Evolutionary conservation across 176 grass and related monocot species (phyloP).

Genomic region (Paspalum vaginatum): DNA sequence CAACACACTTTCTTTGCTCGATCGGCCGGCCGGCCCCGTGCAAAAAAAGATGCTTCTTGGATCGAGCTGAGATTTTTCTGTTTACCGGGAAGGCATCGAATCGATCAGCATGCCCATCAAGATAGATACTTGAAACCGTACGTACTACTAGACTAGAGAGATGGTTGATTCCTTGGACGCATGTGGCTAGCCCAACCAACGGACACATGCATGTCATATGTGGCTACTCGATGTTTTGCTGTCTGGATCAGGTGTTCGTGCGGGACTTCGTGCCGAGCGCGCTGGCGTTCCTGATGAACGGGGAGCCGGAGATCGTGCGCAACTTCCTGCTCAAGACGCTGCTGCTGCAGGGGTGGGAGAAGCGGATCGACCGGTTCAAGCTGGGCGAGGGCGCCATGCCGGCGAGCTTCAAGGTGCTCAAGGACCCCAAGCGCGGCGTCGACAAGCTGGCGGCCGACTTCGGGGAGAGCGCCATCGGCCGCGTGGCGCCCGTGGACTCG

Average conservation of each 20-base stretch:
- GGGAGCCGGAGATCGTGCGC: slow-evolving; percentile 79
- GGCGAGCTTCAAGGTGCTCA: slow-evolving; percentile 91
- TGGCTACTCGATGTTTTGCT: too few relatives aligned
- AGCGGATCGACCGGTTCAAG: slow-evolving; percentile 94
- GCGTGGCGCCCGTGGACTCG: slow-evolving; percentile 89
- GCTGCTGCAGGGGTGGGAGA: slow-evolving; percentile 89
- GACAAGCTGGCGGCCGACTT: slow-evolving; percentile 84
- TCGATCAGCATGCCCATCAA: background rate
- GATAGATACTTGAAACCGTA: background rate
- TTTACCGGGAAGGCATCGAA: too few relatives aligned
- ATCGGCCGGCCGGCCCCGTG: background rate
- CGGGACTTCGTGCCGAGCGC: slow-evolving; percentile 96
- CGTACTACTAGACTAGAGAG: too few relatives aligned
- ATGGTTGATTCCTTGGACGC: background rate
- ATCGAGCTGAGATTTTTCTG: background rate
- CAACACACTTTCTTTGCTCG: slow-evolving; percentile 1
- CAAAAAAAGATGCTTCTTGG: background rate
- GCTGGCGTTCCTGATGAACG: slow-evolving; percentile 94
- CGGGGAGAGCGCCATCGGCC: slow-evolving; percentile 92
- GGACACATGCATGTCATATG: too few relatives aligned
- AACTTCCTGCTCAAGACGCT: slow-evolving; percentile 88
- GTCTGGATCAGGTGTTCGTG: slow-evolving; percentile 67
- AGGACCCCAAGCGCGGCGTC: slow-evolving; percentile 58
- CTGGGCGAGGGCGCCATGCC: slow-evolving; percentile 94
- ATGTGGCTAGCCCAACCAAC: background rate